Percentiles rank a stretch among this genome's conserved stretches.
phyloP scores from a whole-genome alignment of 352 stramenopile genomes.

The Pythium oligandrum region DNA sequence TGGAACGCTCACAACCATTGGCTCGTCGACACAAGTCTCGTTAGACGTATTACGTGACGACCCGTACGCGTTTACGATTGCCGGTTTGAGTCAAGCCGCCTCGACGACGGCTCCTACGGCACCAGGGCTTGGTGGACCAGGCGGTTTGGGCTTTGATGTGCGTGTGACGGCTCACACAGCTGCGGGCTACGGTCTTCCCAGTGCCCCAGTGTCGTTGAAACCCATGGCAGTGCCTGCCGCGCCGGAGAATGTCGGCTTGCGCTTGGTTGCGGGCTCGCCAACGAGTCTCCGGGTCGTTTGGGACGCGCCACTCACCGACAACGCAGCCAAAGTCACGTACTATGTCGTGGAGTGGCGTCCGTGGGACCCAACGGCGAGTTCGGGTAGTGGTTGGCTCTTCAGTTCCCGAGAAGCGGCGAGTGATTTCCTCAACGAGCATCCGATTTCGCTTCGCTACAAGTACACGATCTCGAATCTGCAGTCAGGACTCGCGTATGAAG shows the following conservation, averaged over 20 bases:
- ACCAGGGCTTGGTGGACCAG: slow-evolving; percentile 28
- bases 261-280: slow-evolving; percentile 61
- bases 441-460: slow-evolving; percentile 56
- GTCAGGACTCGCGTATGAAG: slow-evolving; percentile 41
- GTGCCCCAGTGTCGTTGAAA: slow-evolving; percentile 63
- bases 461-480: slow-evolving; percentile 49
- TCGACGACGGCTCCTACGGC: slow-evolving; percentile 21
- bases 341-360: slow-evolving; percentile 88
- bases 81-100: slow-evolving; percentile 35
- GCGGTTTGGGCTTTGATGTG: slow-evolving; percentile 48
- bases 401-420: slow-evolving; percentile 36
- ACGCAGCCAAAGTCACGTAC: slow-evolving; percentile 73
- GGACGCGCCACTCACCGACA: slow-evolving; percentile 75
- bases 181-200: slow-evolving; percentile 59
- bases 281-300: slow-evolving; percentile 85
- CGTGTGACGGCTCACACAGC: slow-evolving; percentile 62
- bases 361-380: slow-evolving; percentile 39
- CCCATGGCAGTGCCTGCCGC: slow-evolving; percentile 81
- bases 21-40: slow-evolving; percentile 31
- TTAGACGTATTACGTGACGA: slow-evolving; percentile 39
- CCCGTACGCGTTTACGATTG: slow-evolving; percentile 54
- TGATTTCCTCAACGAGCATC: slow-evolving; percentile 46
- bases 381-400: slow-evolving; percentile 10
- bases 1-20: slow-evolving; percentile 15
- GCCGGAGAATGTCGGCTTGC: slow-evolving; percentile 64